Evolutionary conservation across 345 rosid species (phyloP).

Genomic region (Capsella bursapastoris): DNA sequence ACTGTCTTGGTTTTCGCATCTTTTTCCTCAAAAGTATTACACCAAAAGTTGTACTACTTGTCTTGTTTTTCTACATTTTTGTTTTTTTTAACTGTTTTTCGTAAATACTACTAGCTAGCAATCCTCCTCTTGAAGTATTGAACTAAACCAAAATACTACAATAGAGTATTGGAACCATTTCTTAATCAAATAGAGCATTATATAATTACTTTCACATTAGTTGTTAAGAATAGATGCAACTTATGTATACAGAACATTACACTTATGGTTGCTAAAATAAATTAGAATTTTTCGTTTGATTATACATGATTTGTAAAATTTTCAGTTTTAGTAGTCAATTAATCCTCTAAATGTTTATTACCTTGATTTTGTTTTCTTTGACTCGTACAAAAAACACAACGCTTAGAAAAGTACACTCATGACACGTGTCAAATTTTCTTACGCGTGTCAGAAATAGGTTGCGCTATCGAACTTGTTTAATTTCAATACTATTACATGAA

Average conservation of each 20-base stretch:
- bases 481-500: neutral
- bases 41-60: conserved; percentile 18
- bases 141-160: neutral
- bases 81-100: neutral
- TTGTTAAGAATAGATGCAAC: neutral
- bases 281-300: no score
- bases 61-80: conserved; percentile 13
- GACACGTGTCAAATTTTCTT: neutral
- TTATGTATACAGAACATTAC: no score
- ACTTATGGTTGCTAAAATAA: no score
- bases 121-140: neutral
- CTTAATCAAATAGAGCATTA: neutral
- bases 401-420: neutral
- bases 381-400: neutral
- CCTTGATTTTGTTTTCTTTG: neutral
- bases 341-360: no score
- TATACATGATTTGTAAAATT: no score
- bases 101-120: no score
- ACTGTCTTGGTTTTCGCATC: conserved; percentile 19
- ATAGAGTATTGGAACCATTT: neutral
- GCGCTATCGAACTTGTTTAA: neutral
- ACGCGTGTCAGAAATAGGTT: neutral
- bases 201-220: neutral
- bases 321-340: no score
- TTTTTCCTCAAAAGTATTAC: neutral